Percentiles rank a stretch among this genome's conserved stretches.
These are phyloP conservation scores for Penicillium bovifimosum DNA, from an alignment of 495 filamentous ascomycete species.

Conservation along the genomic window DNA sequence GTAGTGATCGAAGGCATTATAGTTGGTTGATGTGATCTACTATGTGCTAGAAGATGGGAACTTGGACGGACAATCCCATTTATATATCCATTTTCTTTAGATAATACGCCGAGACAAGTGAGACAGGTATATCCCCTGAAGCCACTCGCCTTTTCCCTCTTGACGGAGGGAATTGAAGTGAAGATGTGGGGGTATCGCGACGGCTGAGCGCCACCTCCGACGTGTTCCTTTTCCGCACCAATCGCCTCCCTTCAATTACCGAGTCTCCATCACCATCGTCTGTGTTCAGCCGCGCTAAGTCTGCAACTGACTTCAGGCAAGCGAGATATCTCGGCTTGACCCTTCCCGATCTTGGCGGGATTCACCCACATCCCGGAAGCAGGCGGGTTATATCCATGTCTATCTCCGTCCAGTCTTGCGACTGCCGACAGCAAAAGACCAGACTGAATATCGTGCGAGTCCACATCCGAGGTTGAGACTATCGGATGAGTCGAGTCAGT, in stretches of 20 bases:
- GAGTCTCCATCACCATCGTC: slow-evolving; percentile 1
- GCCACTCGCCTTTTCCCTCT: not conserved
- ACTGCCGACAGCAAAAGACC: not conserved
- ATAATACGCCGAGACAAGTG: too few species aligned
- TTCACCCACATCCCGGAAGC: not conserved
- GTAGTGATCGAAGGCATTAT: slow-evolving; percentile 8
- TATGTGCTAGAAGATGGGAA: not conserved
- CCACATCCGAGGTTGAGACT: not conserved
- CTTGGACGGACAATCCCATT: not conserved
- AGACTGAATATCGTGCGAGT: not conserved
- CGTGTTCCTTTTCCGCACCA: not conserved
- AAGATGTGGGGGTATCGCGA: slow-evolving; percentile 22
- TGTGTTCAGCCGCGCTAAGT: not conserved
- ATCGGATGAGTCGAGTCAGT: not conserved
- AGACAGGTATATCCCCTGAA: too few species aligned
- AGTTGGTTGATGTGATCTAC: not conserved
- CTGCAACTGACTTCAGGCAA: not conserved
- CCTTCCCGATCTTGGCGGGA: not conserved
- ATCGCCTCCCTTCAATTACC: slow-evolving; percentile 6
- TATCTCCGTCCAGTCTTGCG: not conserved
- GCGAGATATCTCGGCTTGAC: not conserved
- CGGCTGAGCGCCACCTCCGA: slow-evolving; percentile 1
- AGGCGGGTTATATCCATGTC: not conserved
- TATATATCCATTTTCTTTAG: not conserved
- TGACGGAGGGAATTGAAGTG: not conserved